Evolutionary conservation across 441 rosid species (phyloP).

Genomic region (Metrosideros polymorpha): DNA sequence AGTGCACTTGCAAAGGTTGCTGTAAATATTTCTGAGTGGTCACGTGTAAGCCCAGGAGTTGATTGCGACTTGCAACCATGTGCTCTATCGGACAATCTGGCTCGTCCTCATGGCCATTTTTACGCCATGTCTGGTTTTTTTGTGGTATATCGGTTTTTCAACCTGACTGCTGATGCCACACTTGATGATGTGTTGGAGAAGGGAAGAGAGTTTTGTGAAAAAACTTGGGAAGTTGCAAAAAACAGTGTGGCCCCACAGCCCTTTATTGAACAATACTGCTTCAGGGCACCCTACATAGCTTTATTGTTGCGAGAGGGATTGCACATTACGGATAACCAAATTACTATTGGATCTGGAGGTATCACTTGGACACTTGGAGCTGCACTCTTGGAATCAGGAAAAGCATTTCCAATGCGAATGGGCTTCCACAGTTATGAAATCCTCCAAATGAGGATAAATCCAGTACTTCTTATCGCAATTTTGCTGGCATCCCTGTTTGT

Average conservation of each 20-base stretch:
- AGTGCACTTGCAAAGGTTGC: constrained; percentile 67
- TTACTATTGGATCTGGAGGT: constrained; percentile 85
- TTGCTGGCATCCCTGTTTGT: constrained; percentile 55
- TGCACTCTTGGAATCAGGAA: constrained; percentile 87
- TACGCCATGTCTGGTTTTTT: constrained; percentile 93
- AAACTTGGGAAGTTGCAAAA: constrained; percentile 75
- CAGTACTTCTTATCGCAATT: constrained; percentile 43
- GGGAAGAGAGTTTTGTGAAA: constrained; percentile 77
- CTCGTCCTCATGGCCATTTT: constrained; percentile 84
- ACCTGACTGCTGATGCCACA: constrained; percentile 68
- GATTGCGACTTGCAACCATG: constrained; percentile 95
- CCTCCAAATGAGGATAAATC: constrained; percentile 60
- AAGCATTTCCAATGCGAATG: constrained; percentile 49
- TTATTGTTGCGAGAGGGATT: constrained; percentile 83
- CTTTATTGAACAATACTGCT: constrained; percentile 96
- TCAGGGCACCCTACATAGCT: constrained; percentile 91
- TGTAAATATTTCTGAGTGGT: constrained; percentile 92
- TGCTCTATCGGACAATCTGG: constrained; percentile 63
- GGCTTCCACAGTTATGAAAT: constrained; percentile 51
- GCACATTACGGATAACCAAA: constrained; percentile 67
- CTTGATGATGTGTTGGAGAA: constrained; percentile 91
- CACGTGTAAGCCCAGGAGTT: constrained; percentile 40
- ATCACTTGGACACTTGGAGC: constrained; percentile 98
- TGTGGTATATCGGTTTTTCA: constrained; percentile 84
- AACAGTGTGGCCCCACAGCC: constrained; percentile 92